These are phyloP conservation scores for Penicillium sp. DNA, from an alignment of 2,329 filamentous ascomycete genomes.

Conservation along the genomic window DNA sequence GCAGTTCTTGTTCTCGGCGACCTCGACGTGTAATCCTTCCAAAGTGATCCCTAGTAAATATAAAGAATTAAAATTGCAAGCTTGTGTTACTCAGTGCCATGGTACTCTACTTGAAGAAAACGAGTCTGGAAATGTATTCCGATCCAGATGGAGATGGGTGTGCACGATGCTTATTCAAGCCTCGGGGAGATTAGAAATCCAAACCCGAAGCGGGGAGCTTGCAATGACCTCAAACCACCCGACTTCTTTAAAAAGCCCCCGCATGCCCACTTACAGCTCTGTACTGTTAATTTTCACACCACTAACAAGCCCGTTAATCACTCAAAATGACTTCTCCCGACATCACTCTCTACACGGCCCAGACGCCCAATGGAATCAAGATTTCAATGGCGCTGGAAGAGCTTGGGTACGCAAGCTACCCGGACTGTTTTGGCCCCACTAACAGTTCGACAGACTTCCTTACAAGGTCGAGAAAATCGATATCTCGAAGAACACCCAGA, in stretches of 20 bases:
- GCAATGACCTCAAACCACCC: slow-evolving; percentile 1
- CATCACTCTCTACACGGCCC: slow-evolving; percentile 77
- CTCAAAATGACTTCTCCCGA: slow-evolving; percentile 47
- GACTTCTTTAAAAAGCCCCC: background rate
- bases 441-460: slow-evolving; percentile 50
- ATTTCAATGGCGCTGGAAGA: slow-evolving; percentile 84
- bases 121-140: background rate
- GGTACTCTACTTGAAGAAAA: background rate
- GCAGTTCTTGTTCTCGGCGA: background rate
- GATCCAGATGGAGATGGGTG: background rate
- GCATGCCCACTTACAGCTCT: background rate
- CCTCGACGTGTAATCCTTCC: background rate
- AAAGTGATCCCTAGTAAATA: background rate
- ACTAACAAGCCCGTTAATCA: background rate
- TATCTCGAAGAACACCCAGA: slow-evolving; percentile 74
- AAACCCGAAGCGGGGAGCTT: slow-evolving; percentile 6
- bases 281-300: background rate
- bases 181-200: slow-evolving; percentile 16
- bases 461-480: slow-evolving; percentile 73
- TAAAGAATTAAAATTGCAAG: background rate
- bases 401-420: slow-evolving; percentile 54
- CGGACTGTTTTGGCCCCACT: slow-evolving; percentile 7
- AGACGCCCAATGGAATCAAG: slow-evolving; percentile 89
- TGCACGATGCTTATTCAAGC: background rate
- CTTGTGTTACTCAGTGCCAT: background rate